Evolutionary conservation across 768 basidiomycete genomes (phyloP), one percentile per base, ranked within the genome.

Genomic region (Naematelia encephala): DNA sequence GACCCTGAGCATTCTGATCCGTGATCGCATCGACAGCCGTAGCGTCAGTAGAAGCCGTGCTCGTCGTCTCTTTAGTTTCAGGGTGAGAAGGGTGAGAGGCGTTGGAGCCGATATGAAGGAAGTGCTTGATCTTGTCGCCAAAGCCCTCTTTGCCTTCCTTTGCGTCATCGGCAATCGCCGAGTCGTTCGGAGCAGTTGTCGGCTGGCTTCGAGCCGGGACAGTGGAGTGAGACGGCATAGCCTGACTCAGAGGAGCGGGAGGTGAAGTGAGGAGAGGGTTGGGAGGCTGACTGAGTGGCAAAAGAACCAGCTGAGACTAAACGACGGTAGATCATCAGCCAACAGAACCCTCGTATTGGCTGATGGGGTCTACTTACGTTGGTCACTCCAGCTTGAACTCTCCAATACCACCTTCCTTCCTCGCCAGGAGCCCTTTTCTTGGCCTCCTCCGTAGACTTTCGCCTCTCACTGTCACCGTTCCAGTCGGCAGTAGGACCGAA

Each of bases 331-430:
- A 16, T 4, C 5, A 49, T 26, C 12, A n/a, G 30, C 42, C 50
- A 58, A 47, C 47, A 14, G n/a, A n/a, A n/a, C n/a, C n/a, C n/a
- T n/a, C n/a, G 27, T 16, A 50, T 16, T n/a, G 13, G 22, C 34
- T 44, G 42, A 23, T 19, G n/a, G 19, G 14, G 14, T 11, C 50
- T 1, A 62, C 69, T 65, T 55, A 70, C 71, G 23, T 73, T 67
- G 16, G 56, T 68, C 3, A 70, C 69, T 27, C 71, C 71, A 21
- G 64, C 71, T 47, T 70, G 68, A 21, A 73, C 71, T 19, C 68
- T 51, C 71, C 71, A 73, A 47, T 68, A 73, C 67, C 67, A 73
- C 25, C 59, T 70, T 2, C 71, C 71, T 29, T 51, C 54, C 23
- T 59, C 58, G 5, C 56, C 55, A 10, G 49, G 60, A 16, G 23